Percentiles rank a stretch among this genome's conserved stretches.
These are phyloP conservation scores for Tuber aestivum DNA, from an alignment of 495 filamentous ascomycete species.

Conservation along the genomic window DNA sequence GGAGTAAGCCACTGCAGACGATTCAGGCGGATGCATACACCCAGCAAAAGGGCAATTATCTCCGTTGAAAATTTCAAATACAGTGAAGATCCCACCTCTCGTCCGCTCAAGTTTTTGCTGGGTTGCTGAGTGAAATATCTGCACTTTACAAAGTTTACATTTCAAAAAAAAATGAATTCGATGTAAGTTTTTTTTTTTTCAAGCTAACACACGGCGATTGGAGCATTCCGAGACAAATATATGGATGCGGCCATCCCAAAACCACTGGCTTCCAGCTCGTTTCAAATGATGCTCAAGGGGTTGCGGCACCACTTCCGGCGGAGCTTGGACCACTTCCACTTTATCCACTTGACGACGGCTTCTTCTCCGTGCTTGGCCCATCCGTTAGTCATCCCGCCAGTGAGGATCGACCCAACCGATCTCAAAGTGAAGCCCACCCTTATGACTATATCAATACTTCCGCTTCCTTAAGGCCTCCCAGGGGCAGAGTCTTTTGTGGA, in stretches of 20 bases:
- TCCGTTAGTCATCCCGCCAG: accelerated
- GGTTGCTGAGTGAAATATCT: not conserved
- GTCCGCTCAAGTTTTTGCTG: not conserved
- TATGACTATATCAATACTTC: not conserved
- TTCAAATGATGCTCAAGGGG: no score
- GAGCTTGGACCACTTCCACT: not conserved
- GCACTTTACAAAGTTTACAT: not conserved
- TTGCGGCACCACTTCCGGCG: not conserved
- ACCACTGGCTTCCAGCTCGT: no score
- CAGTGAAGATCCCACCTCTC: not conserved
- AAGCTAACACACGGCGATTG: no score
- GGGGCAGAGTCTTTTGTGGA: not conserved
- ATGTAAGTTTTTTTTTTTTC: not conserved
- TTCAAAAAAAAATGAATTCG: not conserved
- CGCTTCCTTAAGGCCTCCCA: not conserved
- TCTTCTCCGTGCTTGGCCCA: not conserved
- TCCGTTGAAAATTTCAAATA: not conserved
- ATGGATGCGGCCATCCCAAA: no score
- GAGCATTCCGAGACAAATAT: no score
- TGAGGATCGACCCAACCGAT: not conserved
- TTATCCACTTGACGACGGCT: not conserved
- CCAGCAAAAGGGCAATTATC: no score
- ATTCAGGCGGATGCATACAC: no score
- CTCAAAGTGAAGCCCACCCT: not conserved
- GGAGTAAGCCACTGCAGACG: no score